Evolutionary conservation across 148 eudicot genomes (phyloP).

Genomic region (Vaccinium corymbosum): DNA sequence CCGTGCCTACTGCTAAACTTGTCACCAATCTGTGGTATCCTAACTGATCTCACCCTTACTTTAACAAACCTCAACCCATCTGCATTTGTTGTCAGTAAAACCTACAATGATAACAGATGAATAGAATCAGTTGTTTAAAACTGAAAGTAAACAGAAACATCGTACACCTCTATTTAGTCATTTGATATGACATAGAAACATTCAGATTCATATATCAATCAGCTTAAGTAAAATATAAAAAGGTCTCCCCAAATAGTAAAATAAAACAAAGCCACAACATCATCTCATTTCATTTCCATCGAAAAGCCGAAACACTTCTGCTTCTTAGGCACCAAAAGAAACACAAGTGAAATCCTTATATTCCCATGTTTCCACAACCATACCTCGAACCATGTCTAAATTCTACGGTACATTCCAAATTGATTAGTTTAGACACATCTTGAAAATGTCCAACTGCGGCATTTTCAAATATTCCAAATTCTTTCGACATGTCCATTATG

Average conservation of each 20-base stretch:
- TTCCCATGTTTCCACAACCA: not conserved
- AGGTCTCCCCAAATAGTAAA: not conserved
- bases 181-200: not conserved
- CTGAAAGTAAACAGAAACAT: not conserved
- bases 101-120: slow-evolving; percentile 34
- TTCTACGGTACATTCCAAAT: not conserved
- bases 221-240: not conserved
- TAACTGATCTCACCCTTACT: slow-evolving; percentile 91
- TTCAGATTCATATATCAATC: not conserved
- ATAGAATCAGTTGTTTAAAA: not conserved
- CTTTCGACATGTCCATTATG: not conserved
- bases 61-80: slow-evolving; percentile 95
- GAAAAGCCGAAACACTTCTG: not conserved
- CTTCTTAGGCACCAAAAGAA: not conserved
- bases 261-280: not conserved
- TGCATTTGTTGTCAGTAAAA: slow-evolving; percentile 84
- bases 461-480: not conserved
- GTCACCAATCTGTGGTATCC: slow-evolving; percentile 97
- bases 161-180: not conserved
- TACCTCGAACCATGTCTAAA: not conserved
- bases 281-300: not conserved
- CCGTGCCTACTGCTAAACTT: slow-evolving; percentile 97
- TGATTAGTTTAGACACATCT: not conserved
- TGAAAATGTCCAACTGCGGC: not conserved
- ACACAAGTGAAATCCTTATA: not conserved